Evolutionary conservation across 2,329 filamentous ascomycete species (phyloP), one percentile per base, ranked within the genome.

Genomic region (Microcyclospora pomicola): DNA sequence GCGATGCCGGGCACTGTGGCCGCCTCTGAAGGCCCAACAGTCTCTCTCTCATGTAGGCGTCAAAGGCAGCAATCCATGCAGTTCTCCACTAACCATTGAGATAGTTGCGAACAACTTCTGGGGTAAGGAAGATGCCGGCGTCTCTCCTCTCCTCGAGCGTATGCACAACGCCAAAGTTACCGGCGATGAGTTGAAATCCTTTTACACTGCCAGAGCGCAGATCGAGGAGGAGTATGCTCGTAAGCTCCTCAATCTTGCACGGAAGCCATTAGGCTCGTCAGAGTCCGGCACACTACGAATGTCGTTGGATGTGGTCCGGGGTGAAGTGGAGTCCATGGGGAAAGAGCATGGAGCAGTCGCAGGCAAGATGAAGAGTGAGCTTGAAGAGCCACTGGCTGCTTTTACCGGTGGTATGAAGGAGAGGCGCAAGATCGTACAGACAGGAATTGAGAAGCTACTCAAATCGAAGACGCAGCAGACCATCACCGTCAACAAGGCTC

Each of bases 31-130:
- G 50, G 50, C 39, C 57, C 56, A 9, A 49, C 54, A 39, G 56
- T 60, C 45, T 57, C 56, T 33, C 50, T 60, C 11, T 59, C 56
- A 34, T 60, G 55, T 59, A 51, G 15, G 51, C 14, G 5, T 10
- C 12, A n/a, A 15, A n/a, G 30, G 12, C 30, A n/a, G 4, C 30
- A 6, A 15, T 15, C 30, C 30, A 16, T 5, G 9, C 14, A 24
- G n/a, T 13, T 15, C 27, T 9, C 35, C 6, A 45, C 62, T 65
- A 41, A 66, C 49, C 32, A 12, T 9, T 10, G n/a, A 3, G 10
- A 40, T 48, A 87, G 87, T 98, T 67, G 88, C 91, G 54, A 98
- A 98, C 67, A 98, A 98, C 61, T 98, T 98, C 63, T 98, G 91
- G 91, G 91, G 91, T 47, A 96, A 93, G 69, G 88, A 96, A 60